phyloP scores from a whole-genome alignment of 805 yeast genomes.

The Hanseniaspora guilliermondii region DNA sequence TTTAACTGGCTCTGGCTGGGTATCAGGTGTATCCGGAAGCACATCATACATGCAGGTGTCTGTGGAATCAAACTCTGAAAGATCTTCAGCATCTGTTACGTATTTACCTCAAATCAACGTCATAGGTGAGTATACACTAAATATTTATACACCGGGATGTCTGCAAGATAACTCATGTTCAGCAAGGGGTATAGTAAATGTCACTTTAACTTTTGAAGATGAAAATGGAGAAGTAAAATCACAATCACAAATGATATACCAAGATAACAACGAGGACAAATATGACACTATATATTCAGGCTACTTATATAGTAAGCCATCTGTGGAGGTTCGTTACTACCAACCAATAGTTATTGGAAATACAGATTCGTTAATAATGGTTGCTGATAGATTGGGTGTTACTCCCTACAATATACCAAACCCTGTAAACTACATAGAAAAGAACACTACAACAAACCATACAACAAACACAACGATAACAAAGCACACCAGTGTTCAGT shows the following conservation, averaged over 20 bases:
- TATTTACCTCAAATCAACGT: conserved; percentile 58
- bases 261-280: conserved; percentile 67
- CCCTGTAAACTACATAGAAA: conserved; percentile 2
- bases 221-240: conserved; percentile 25
- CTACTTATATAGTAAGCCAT: conserved; percentile 39
- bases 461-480: conserved; percentile 16
- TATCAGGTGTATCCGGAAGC: conserved; percentile 16
- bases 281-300: conserved; percentile 72
- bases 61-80: conserved; percentile 26
- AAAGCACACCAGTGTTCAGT: conserved; percentile 25
- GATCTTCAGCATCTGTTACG: conserved; percentile 27
- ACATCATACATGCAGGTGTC: conserved; percentile 24
- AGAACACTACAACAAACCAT: background rate
- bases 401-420: conserved; percentile 10
- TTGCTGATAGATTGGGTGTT: conserved; percentile 45
- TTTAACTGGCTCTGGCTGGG: conserved; percentile 24
- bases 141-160: conserved; percentile 84
- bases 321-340: conserved; percentile 33
- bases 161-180: conserved; percentile 50
- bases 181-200: conserved; percentile 66
- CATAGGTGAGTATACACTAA: conserved; percentile 62
- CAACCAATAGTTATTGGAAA: conserved; percentile 23
- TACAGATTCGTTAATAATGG: conserved; percentile 38
- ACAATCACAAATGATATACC: conserved; percentile 38
- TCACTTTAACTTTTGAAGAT: conserved; percentile 38